phyloP scores from a whole-genome alignment of 225 moss, liverwort and hornwort genomes.

The Marchantia polymorpha region DNA sequence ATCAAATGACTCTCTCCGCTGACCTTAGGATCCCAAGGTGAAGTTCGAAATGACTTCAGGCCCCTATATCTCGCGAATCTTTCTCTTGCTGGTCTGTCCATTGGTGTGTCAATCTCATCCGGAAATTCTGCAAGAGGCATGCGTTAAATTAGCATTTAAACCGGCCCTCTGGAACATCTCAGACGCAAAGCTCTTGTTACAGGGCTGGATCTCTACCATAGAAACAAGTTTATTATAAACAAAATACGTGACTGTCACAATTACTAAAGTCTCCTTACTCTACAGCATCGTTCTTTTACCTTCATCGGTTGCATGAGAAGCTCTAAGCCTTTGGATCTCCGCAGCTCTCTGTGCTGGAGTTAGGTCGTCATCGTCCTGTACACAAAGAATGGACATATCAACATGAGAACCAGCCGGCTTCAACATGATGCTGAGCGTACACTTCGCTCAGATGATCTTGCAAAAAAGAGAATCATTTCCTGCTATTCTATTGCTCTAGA shows the following conservation, averaged over 20 bases:
- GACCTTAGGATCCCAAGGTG: constrained; percentile 96
- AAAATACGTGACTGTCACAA: too few relatives aligned
- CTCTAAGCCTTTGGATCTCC: constrained; percentile 78
- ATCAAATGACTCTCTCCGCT: neutral
- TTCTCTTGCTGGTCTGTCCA: constrained; percentile 67
- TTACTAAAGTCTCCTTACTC: too few relatives aligned
- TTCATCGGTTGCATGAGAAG: constrained; percentile 81
- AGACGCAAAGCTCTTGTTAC: neutral
- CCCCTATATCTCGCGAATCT: constrained; percentile 94
- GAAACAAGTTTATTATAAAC: too few relatives aligned
- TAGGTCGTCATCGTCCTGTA: constrained; percentile 84
- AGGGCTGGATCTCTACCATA: neutral
- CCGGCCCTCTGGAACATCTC: neutral
- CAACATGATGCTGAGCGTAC: neutral
- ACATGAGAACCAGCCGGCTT: neutral
- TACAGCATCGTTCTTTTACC: constrained; percentile 29
- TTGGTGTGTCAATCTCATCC: constrained; percentile 93
- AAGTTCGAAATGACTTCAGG: constrained; percentile 91
- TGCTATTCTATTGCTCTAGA: neutral
- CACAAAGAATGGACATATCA: neutral
- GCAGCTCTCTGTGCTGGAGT: constrained; percentile 69
- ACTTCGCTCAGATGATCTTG: neutral
- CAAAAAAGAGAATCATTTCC: neutral
- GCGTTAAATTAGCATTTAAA: neutral
- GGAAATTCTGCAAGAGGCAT: constrained; percentile 67